phyloP scores from a whole-genome alignment of 2,329 filamentous ascomycete genomes.

The Arthrobotrys entomopaga region DNA sequence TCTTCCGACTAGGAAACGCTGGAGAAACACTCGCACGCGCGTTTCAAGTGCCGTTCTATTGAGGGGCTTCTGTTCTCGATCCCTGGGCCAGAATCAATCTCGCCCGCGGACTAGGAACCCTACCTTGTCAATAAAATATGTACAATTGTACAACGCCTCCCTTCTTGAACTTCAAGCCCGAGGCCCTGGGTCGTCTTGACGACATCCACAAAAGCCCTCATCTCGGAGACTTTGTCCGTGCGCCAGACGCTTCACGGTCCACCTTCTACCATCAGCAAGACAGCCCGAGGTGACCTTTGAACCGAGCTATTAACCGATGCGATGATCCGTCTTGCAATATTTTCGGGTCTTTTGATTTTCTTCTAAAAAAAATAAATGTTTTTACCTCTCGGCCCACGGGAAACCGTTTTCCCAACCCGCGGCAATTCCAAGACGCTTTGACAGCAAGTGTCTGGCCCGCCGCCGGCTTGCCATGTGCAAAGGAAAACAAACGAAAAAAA shows the following conservation, averaged over 20 bases:
- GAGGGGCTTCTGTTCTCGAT: conserved; percentile 8
- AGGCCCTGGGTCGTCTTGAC: conserved; percentile 36
- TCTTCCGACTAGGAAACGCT: neutral
- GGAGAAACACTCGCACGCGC: conserved; percentile 15
- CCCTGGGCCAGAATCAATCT: conserved; percentile 16
- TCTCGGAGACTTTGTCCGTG: conserved; percentile 55
- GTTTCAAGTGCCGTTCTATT: conserved; percentile 34
- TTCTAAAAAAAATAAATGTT: neutral
- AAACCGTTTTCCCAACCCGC: conserved; percentile 48
- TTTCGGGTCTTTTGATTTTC: neutral
- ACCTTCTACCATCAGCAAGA: conserved; percentile 19
- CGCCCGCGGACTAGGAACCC: no score
- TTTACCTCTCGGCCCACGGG: conserved; percentile 24
- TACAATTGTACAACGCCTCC: conserved; percentile 40
- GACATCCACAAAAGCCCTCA: conserved; percentile 36
- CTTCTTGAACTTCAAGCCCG: conserved; percentile 25
- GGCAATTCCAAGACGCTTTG: conserved; percentile 44
- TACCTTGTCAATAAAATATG: conserved; percentile 38
- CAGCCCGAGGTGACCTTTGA: conserved; percentile 29
- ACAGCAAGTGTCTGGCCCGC: conserved; percentile 25
- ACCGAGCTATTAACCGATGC: conserved; percentile 8
- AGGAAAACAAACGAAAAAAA: neutral
- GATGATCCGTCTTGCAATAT: neutral
- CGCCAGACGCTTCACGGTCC: conserved; percentile 28
- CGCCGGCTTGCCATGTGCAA: conserved; percentile 17